Conservation (phyloP, 2,329 filamentous ascomycete genomes). For the Aspergillus tamarii region DNA sequence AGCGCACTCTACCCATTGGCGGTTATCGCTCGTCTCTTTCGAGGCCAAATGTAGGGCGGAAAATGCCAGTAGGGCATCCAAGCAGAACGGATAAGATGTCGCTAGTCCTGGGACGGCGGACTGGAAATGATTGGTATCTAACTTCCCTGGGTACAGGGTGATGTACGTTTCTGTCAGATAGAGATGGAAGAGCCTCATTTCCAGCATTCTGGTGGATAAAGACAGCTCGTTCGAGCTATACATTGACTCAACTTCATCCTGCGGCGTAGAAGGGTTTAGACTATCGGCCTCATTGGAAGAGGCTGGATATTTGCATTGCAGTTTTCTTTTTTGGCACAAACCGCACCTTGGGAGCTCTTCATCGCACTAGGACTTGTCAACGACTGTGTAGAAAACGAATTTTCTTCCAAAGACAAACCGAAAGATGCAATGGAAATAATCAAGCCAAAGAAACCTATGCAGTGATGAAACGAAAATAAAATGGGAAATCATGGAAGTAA, state of each 20-base stretch:
- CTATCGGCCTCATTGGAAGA: slow-evolving; percentile 28
- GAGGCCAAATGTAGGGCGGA: slow-evolving; percentile 49
- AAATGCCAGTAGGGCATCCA: slow-evolving; percentile 49
- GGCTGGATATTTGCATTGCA: slow-evolving; percentile 40
- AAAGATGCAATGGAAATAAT: background rate
- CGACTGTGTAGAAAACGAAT: background rate
- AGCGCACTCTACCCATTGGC: slow-evolving; percentile 38
- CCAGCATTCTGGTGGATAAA: slow-evolving; percentile 32
- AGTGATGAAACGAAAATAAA: background rate
- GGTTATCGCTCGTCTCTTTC: slow-evolving; percentile 37
- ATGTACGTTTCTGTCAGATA: slow-evolving; percentile 41
- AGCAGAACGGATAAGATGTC: slow-evolving; percentile 48
- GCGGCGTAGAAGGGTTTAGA: slow-evolving; percentile 25
- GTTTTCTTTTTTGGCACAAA: slow-evolving; percentile 40
- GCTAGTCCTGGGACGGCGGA: slow-evolving; percentile 40
- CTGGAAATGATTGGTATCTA: slow-evolving; percentile 38
- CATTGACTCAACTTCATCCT: slow-evolving; percentile 22
- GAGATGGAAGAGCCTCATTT: slow-evolving; percentile 44
- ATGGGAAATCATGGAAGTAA: background rate
- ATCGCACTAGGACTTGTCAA: slow-evolving; percentile 35
- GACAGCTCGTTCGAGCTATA: slow-evolving; percentile 14
- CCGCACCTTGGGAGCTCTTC: slow-evolving; percentile 40
- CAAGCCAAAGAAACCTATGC: background rate
- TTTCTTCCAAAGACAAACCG: background rate
- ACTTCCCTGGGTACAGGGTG: slow-evolving; percentile 34